Base-by-base conservation (phyloP, 169 alveolate species). In the Besnoitia besnoiti region DNA sequence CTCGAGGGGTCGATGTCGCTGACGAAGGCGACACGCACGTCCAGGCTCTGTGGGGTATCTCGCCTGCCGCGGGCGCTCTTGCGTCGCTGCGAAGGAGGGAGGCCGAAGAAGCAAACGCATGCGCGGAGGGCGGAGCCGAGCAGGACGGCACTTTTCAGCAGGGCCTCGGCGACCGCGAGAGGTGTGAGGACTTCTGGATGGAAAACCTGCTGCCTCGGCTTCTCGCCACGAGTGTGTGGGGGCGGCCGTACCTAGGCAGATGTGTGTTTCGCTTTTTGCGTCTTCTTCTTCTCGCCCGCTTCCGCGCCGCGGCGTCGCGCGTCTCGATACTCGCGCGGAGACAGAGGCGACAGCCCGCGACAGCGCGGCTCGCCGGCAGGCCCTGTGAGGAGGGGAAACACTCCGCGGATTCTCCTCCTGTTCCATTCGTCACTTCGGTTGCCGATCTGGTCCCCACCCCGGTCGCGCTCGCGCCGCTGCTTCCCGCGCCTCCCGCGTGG, bases 401-500 rank as follows among this genome's bases (percentile, higher is more conserved):
- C 67, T 16, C 16, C 59, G 16, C 24, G 59, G 67, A 55, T 55
- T n/a, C 67, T 55, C n/a, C n/a, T n/a, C n/a, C n/a, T n/a, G n/a
- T n/a, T n/a, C n/a, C n/a, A n/a, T n/a, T n/a, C n/a, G n/a, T n/a
- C n/a, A n/a, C 62, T 50, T 10, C 62, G 19, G 62, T 19, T 14
- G 62, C 62, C 10, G 62, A 50, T 50, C 62, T n/a, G 24, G 80
- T 67, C 42, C 87, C 87, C 0, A 39, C 10, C 21, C 44, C 55
- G 3, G 87, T 37, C 2, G 55, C 24, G 50, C 87, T 39, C 55
- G 87, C 87, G 87, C 87, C 87, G 49, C 50, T 77, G 37, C 87
- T 77, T 8, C 87, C 87, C 16, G 87, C 87, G 19, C 87, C 87
- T 12, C 87, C 87, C 33, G 87, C 87, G 49, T 77, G 87, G 87